Conservation (phyloP, 2,329 filamentous ascomycete species). For the Podosphaera aphanis region DNA sequence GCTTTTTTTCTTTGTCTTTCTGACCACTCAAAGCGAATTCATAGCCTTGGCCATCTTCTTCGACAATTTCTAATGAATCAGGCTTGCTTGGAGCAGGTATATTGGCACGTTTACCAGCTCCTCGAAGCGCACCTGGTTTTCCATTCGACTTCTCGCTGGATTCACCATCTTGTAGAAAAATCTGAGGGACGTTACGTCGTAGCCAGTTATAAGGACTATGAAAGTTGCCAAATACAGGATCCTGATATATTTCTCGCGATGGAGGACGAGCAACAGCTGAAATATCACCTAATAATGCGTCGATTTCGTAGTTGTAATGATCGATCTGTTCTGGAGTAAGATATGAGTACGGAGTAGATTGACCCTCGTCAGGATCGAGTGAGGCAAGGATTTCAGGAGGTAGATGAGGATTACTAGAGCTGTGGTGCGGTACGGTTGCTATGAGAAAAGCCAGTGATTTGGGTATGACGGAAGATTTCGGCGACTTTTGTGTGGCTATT, state of each 20-base stretch:
- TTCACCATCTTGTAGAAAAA: slow-evolving; percentile 43
- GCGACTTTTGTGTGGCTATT: slow-evolving; percentile 9
- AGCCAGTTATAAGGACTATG: slow-evolving; percentile 94
- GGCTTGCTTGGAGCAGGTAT: slow-evolving; percentile 15
- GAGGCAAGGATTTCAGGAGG: slow-evolving; percentile 17
- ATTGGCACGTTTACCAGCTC: slow-evolving; percentile 16
- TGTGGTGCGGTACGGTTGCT: slow-evolving; percentile 10
- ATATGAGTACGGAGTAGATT: slow-evolving; percentile 36
- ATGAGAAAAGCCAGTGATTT: slow-evolving; percentile 14
- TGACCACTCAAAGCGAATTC: slow-evolving; percentile 11
- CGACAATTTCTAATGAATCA: slow-evolving; percentile 16
- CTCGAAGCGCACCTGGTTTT: slow-evolving; percentile 15
- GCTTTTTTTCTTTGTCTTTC: slow-evolving; percentile 16
- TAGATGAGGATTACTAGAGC: slow-evolving; percentile 5
- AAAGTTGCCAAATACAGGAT: slow-evolving; percentile 47
- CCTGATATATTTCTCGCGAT: slow-evolving; percentile 20
- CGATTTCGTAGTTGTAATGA: slow-evolving; percentile 43
- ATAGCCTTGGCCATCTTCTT: slow-evolving; percentile 17
- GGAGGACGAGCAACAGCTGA: slow-evolving; percentile 12
- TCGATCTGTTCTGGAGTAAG: slow-evolving; percentile 48
- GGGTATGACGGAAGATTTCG: slow-evolving; percentile 3
- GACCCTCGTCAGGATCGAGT: slow-evolving; percentile 22
- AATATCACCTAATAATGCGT: slow-evolving; percentile 16
- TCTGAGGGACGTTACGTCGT: slow-evolving; percentile 58
- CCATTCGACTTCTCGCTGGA: slow-evolving; percentile 21